phyloP scores from a whole-genome alignment of 257 asterid genomes.

The Petrea volubilis region DNA sequence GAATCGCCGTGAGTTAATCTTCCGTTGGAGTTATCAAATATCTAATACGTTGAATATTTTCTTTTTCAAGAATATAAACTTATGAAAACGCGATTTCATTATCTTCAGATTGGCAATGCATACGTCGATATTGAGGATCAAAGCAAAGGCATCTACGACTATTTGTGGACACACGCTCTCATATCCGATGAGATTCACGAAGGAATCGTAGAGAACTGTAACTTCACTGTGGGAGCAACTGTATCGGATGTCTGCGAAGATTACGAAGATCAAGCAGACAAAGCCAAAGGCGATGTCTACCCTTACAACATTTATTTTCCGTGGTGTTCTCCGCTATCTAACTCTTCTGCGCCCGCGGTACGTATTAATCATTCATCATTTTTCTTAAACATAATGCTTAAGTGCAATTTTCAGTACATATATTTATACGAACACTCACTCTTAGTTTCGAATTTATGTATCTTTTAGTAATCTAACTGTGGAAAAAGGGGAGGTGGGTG shows the following conservation, averaged over 20 bases:
- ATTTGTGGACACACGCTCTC: conserved; percentile 48
- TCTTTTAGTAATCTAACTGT: too few species aligned
- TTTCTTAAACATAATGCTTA: not conserved
- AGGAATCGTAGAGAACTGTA: conserved; percentile 37
- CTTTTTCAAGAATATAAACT: not conserved
- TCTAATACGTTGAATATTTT: too few species aligned
- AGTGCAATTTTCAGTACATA: too few species aligned
- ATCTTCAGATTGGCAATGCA: conserved; percentile 53
- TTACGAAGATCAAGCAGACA: not conserved
- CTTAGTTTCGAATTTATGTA: too few species aligned
- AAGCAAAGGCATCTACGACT: conserved; percentile 33
- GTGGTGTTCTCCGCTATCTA: conserved; percentile 29
- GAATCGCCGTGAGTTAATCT: conserved; percentile 49
- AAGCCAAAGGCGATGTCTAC: conserved; percentile 11
- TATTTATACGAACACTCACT: too few species aligned
- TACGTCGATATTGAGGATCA: conserved; percentile 30
- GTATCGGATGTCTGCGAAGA: conserved; percentile 5
- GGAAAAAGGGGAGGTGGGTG: too few species aligned
- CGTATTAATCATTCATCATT: not conserved
- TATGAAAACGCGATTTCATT: not conserved
- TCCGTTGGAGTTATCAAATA: not conserved
- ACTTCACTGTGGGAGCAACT: conserved; percentile 25
- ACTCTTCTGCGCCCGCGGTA: conserved; percentile 27
- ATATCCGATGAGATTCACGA: conserved; percentile 49
- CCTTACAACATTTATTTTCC: conserved; percentile 44